These are phyloP conservation scores for Calocybe gangraenosa DNA, from an alignment of 768 basidiomycete species.

Conservation along the genomic window DNA sequence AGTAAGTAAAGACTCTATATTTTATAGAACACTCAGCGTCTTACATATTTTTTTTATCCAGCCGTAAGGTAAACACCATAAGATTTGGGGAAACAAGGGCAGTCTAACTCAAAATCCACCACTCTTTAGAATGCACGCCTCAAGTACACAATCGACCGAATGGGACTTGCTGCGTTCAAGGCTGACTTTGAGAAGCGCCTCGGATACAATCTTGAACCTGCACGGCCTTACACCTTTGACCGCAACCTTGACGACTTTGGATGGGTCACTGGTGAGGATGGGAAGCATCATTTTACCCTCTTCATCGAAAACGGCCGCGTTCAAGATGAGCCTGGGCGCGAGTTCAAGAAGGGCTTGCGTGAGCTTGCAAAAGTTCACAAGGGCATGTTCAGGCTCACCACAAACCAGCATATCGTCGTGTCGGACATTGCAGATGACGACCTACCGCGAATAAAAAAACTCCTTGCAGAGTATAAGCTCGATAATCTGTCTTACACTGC, in stretches of 20 bases:
- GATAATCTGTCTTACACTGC: slow-evolving; percentile 82
- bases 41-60: slow-evolving; percentile 20
- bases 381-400: slow-evolving; percentile 88
- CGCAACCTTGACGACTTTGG: slow-evolving; percentile 93
- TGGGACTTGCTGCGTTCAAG: slow-evolving; percentile 86
- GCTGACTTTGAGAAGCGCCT: slow-evolving; percentile 86
- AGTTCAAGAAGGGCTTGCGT: slow-evolving; percentile 89
- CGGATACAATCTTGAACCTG: slow-evolving; percentile 71
- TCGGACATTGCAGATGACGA: slow-evolving; percentile 78
- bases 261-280: slow-evolving; percentile 86
- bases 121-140: slow-evolving; percentile 70
- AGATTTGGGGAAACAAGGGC: no score
- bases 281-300: slow-evolving; percentile 85
- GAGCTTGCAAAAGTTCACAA: slow-evolving; percentile 95
- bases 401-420: slow-evolving; percentile 92
- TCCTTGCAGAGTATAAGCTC: slow-evolving; percentile 82
- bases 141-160: slow-evolving; percentile 96
- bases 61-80: slow-evolving; percentile 65
- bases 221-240: slow-evolving; percentile 77
- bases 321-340: slow-evolving; percentile 85
- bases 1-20: slow-evolving; percentile 50
- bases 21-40: not conserved
- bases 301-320: slow-evolving; percentile 98
- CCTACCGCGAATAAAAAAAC: slow-evolving; percentile 67
- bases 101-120: slow-evolving; percentile 1